Evolutionary conservation across 2,329 filamentous ascomycete genomes (phyloP).

Genomic region (Pestalotiopsis sp.): DNA sequence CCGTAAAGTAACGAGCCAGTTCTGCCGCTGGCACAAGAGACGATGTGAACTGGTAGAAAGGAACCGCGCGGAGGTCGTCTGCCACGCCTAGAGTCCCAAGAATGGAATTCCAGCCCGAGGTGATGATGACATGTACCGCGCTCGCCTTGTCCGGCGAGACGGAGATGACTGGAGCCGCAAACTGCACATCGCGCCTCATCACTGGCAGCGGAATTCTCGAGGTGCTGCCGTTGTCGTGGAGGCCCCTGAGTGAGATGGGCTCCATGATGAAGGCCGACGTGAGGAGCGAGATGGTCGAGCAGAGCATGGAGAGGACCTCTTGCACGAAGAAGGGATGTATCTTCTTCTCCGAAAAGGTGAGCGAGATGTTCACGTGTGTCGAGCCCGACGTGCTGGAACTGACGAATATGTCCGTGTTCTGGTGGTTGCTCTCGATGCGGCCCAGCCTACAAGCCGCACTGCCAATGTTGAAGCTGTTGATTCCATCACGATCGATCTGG

Average conservation of each 20-base stretch:
- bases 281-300: slow-evolving; percentile 46
- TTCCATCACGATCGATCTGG: slow-evolving; percentile 40
- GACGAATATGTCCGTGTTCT: slow-evolving; percentile 50
- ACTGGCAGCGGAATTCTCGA: slow-evolving; percentile 44
- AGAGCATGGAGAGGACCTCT: slow-evolving; percentile 47
- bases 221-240: slow-evolving; percentile 40
- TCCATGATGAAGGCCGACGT: slow-evolving; percentile 50
- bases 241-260: slow-evolving; percentile 45
- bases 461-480: slow-evolving; percentile 45
- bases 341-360: slow-evolving; percentile 49
- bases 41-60: slow-evolving; percentile 55
- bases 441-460: slow-evolving; percentile 47
- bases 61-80: slow-evolving; percentile 45
- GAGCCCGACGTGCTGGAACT: slow-evolving; percentile 40
- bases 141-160: slow-evolving; percentile 43
- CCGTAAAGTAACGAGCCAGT: slow-evolving; percentile 47
- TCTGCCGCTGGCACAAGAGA: slow-evolving; percentile 51
- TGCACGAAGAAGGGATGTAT: slow-evolving; percentile 44
- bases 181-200: slow-evolving; percentile 23
- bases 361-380: slow-evolving; percentile 41
- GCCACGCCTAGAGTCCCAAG: slow-evolving; percentile 44
- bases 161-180: slow-evolving; percentile 25
- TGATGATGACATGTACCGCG: slow-evolving; percentile 44
- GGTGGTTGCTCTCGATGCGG: slow-evolving; percentile 40
- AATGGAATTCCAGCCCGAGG: slow-evolving; percentile 45